phyloP scores from a whole-genome alignment of 1,284 basidiomycete genomes.

The Leccinum angustisporum region DNA sequence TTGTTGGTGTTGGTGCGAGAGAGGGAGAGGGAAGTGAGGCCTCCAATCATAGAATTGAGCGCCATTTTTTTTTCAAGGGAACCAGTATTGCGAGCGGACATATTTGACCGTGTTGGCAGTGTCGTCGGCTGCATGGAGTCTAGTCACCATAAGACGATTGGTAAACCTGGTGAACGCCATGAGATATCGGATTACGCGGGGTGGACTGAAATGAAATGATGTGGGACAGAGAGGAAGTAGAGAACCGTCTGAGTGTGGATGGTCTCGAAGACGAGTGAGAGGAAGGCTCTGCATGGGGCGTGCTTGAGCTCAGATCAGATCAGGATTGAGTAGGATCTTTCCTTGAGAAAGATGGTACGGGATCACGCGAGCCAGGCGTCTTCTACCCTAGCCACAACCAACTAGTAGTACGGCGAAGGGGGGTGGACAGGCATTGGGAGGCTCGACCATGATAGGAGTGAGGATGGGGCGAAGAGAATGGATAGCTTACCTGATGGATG shows the following conservation, averaged over 20 bases:
- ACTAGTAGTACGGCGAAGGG: slow-evolving; percentile 28
- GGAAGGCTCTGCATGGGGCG: background rate
- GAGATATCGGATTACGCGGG: slow-evolving; percentile 18
- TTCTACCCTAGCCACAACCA: slow-evolving; percentile 32
- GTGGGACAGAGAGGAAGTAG: slow-evolving; percentile 24
- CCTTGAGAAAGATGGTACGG: slow-evolving; percentile 14
- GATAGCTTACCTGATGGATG: too few species aligned
- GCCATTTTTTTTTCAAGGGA: slow-evolving; percentile 59
- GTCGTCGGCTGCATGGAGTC: slow-evolving; percentile 7
- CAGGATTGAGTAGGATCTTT: slow-evolving; percentile 11
- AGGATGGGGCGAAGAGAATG: too few species aligned
- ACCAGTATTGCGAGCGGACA: slow-evolving; percentile 36
- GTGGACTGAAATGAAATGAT: slow-evolving; percentile 26
- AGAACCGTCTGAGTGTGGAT: slow-evolving; percentile 22
- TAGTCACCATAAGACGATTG: slow-evolving; percentile 9
- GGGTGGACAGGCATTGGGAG: too few species aligned
- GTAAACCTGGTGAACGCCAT: slow-evolving; percentile 19
- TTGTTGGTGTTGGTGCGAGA: slow-evolving; percentile 47
- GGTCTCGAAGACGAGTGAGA: slow-evolving; percentile 17
- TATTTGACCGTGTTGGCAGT: slow-evolving; percentile 30
- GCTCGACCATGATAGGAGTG: too few species aligned
- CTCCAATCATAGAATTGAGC: slow-evolving; percentile 69
- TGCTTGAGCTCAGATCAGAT: background rate
- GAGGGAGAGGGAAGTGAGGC: slow-evolving; percentile 59
- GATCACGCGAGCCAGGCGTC: slow-evolving; percentile 16